These are phyloP conservation scores for Mytilinidion resinicola DNA, from an alignment of 495 filamentous ascomycete genomes.

Conservation along the genomic window DNA sequence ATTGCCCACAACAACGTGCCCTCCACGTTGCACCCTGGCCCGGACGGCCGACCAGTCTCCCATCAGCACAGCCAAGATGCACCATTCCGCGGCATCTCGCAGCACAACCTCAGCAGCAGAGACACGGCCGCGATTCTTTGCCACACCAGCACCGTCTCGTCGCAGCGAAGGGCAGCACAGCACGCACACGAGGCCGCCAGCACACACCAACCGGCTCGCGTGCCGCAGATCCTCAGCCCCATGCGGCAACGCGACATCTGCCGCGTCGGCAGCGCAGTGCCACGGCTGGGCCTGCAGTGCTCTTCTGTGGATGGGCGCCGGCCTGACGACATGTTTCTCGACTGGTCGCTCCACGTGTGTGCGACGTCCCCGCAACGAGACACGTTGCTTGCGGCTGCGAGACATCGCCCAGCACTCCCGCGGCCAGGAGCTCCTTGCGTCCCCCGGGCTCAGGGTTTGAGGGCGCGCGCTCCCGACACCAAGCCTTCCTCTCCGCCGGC, in stretches of 20 bases:
- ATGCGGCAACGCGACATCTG: no score
- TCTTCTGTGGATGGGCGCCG: no score
- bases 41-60: slow-evolving; percentile 2
- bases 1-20: slow-evolving; percentile 15
- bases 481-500: no score
- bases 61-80: neutral
- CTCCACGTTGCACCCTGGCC: slow-evolving; percentile 28
- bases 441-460: neutral
- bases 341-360: slow-evolving; percentile 18
- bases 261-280: no score
- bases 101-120: no score
- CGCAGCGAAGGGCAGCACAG: no score
- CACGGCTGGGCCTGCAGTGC: no score
- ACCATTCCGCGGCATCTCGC: neutral
- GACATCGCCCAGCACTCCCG: slow-evolving; percentile 12
- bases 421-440: slow-evolving; percentile 8
- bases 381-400: slow-evolving; percentile 23
- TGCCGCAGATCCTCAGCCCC: no score
- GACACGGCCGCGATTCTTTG: neutral
- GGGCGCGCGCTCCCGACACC: no score
- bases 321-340: no score
- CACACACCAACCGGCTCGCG: no score
- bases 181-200: no score
- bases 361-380: slow-evolving; percentile 13
- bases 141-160: slow-evolving; percentile 3